Evolutionary conservation across 108 stramenopile species (phyloP).

Genomic region (Fragilaria radians): DNA sequence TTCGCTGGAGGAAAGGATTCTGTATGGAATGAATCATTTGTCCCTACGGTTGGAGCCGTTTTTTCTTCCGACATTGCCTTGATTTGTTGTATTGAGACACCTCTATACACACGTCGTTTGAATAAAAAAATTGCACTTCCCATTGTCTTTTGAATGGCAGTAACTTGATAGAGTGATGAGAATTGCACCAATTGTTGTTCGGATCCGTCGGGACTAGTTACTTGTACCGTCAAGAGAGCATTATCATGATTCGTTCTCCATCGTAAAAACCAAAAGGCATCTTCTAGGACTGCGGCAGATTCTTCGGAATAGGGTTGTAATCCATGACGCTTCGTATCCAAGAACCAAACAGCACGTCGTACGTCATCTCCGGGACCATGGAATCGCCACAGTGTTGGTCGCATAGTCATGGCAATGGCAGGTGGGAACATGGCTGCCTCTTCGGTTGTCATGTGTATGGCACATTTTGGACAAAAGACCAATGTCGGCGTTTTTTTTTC

Average conservation of each 20-base stretch:
- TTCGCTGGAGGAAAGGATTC: too few species aligned
- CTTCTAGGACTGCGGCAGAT: conserved; percentile 45
- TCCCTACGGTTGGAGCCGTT: neutral
- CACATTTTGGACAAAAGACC: conserved; percentile 20
- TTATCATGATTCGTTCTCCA: conserved; percentile 27
- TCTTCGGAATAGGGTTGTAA: conserved; percentile 62
- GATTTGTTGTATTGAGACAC: conserved; percentile 14
- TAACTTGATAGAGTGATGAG: conserved; percentile 38
- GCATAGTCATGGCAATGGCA: conserved; percentile 29
- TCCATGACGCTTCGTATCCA: conserved; percentile 51
- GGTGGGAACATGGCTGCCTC: conserved; percentile 19
- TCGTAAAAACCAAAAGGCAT: conserved; percentile 59
- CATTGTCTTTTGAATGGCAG: conserved; percentile 53
- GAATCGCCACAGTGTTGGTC: conserved; percentile 63
- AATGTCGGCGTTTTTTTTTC: conserved; percentile 4
- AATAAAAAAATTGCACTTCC: conserved; percentile 47
- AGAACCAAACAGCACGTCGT: conserved; percentile 44
- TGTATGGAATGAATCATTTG: neutral
- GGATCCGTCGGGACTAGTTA: conserved; percentile 40
- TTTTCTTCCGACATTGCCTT: neutral
- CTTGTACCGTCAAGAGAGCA: conserved; percentile 43
- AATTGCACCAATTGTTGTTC: conserved; percentile 59
- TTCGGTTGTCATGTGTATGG: conserved; percentile 4
- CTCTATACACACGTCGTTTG: conserved; percentile 63
- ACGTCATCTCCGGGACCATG: conserved; percentile 55